These are phyloP conservation scores for Trichopus zeylanicus DNA, from an alignment of 116 monocot genomes.

Conservation along the genomic window DNA sequence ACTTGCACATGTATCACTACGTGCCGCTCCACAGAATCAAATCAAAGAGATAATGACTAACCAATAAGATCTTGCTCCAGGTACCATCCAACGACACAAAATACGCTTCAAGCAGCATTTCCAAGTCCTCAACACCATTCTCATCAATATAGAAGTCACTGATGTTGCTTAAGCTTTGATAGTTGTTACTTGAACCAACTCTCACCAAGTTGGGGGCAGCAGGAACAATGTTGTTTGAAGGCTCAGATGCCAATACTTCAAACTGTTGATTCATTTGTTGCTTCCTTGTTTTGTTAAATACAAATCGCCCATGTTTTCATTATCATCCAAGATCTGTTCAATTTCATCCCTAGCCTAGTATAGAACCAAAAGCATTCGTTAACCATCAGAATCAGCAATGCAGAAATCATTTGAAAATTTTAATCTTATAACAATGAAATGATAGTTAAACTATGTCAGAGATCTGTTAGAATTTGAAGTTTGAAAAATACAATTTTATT, in stretches of 20 bases:
- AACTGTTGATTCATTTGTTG: conserved; percentile 57
- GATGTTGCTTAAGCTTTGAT: conserved; percentile 47
- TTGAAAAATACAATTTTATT: too few relatives aligned
- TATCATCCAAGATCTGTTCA: conserved; percentile 89
- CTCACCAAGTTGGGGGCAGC: too few relatives aligned
- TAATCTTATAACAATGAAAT: background rate
- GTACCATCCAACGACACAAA: conserved; percentile 93
- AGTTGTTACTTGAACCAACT: conserved; percentile 34
- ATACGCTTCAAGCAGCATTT: conserved; percentile 98
- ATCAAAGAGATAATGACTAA: conserved; percentile 21
- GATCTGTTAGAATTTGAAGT: too few relatives aligned
- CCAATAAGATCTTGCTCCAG: conserved; percentile 84
- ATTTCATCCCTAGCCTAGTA: conserved; percentile 89
- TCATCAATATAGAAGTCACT: too few relatives aligned
- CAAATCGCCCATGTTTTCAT: conserved; percentile 81
- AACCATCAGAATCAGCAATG: background rate
- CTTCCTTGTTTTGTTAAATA: conserved; percentile 79
- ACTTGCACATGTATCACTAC: too few relatives aligned
- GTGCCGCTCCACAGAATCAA: too few relatives aligned
- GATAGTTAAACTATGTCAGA: too few relatives aligned
- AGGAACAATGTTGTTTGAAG: conserved; percentile 50
- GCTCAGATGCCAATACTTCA: conserved; percentile 50
- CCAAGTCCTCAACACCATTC: conserved; percentile 83
- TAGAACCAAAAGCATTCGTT: background rate
- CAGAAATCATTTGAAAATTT: background rate